Percentiles rank a stretch among this genome's conserved stretches.
Conservation (phyloP, 257 asterid genomes). For the Lycium ferocissimum region DNA sequence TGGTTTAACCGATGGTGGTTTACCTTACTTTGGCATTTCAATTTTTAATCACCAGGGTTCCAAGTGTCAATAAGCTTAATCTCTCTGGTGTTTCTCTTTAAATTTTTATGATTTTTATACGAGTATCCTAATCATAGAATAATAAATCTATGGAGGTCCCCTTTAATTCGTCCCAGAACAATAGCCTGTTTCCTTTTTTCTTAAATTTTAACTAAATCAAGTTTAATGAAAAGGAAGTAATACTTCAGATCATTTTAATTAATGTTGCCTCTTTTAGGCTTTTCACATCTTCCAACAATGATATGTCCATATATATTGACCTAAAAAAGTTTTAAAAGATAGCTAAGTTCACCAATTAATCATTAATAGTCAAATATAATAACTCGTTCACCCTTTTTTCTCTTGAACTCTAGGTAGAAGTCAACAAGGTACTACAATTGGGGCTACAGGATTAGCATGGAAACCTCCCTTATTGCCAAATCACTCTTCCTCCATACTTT, state of each 20-base stretch:
- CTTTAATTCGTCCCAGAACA: neutral
- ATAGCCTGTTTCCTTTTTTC: neutral
- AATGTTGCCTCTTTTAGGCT: neutral
- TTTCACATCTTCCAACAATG: neutral
- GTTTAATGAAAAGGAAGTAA: neutral
- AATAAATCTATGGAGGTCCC: too few relatives aligned
- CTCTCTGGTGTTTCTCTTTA: neutral
- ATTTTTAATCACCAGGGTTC: neutral
- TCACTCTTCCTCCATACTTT: neutral
- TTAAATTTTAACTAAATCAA: neutral
- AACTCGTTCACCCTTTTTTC: neutral
- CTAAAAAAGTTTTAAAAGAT: neutral
- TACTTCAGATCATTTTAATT: neutral
- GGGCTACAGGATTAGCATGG: neutral
- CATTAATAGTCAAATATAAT: neutral
- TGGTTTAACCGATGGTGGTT: neutral
- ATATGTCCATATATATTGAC: neutral
- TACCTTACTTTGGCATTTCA: neutral
- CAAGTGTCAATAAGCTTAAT: neutral
- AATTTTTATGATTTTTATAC: neutral
- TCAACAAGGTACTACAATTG: neutral
- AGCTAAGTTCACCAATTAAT: neutral
- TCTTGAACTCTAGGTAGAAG: neutral
- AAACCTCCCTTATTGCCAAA: neutral
- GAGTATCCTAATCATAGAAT: neutral